phyloP scores from a whole-genome alignment of 768 basidiomycete species.

The Pulveroboletus sp. region DNA sequence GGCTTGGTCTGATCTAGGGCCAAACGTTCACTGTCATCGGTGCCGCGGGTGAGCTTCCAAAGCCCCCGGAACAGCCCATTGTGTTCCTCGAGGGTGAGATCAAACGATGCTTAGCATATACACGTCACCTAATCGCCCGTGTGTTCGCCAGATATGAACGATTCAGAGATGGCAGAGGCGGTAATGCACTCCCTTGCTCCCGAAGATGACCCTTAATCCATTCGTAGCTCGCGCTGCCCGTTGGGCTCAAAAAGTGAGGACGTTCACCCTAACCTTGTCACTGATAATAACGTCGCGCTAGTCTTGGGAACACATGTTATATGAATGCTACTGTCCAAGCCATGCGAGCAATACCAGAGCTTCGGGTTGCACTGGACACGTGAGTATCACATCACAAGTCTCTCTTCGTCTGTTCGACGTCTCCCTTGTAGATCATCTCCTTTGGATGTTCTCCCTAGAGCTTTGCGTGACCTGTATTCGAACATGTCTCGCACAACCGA shows the following conservation, averaged over 20 bases:
- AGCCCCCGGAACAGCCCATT: constrained; percentile 72
- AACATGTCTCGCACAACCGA: constrained; percentile 75
- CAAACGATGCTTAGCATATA: not conserved
- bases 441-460: constrained; percentile 40
- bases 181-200: constrained; percentile 39
- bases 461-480: constrained; percentile 64
- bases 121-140: constrained; percentile 12
- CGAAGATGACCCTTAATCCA: not conserved
- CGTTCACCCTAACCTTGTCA: not conserved
- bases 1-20: constrained; percentile 43
- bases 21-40: constrained; percentile 94
- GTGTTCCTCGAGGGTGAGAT: constrained; percentile 80
- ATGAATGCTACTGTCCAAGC: constrained; percentile 95
- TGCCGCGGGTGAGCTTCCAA: constrained; percentile 86
- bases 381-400: constrained; percentile 29
- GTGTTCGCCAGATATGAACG: constrained; percentile 68
- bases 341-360: constrained; percentile 87
- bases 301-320: constrained; percentile 94
- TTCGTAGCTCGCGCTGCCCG: constrained; percentile 67
- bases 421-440: constrained; percentile 30
- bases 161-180: constrained; percentile 71
- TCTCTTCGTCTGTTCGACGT: not conserved
- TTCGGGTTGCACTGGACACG: constrained; percentile 65
- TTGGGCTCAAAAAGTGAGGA: constrained; percentile 71
- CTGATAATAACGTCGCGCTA: constrained; percentile 16